phyloP scores from a whole-genome alignment of 805 yeast species.

The Wickerhamiella azyma region DNA sequence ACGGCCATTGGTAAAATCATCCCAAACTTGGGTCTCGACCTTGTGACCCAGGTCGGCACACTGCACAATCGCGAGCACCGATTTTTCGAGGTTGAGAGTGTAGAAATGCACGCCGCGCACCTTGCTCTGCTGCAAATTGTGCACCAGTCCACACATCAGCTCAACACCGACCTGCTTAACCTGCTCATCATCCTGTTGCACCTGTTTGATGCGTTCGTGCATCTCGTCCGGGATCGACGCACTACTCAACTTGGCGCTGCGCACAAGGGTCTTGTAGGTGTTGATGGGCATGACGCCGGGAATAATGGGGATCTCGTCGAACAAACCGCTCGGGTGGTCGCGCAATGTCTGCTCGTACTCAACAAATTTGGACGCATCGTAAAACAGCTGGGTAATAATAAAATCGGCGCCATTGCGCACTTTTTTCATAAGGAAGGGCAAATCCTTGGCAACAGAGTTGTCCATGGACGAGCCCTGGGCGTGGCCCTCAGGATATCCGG shows the following conservation, averaged over 20 bases:
- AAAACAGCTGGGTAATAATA: conserved; percentile 80
- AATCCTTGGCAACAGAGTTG: conserved; percentile 55
- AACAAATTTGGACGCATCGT: conserved; percentile 67
- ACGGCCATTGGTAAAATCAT: conserved; percentile 91
- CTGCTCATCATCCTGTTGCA: conserved; percentile 79
- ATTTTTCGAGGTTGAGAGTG: conserved; percentile 81
- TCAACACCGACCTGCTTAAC: conserved; percentile 79
- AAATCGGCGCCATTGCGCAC: conserved; percentile 91
- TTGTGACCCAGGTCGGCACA: conserved; percentile 33
- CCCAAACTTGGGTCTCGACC: conserved; percentile 48
- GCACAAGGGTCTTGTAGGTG: conserved; percentile 75
- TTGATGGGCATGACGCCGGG: conserved; percentile 99
- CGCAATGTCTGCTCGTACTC: conserved; percentile 64
- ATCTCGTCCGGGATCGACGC: conserved; percentile 67
- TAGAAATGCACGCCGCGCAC: conserved; percentile 85
- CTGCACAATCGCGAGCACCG: conserved; percentile 73
- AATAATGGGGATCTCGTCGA: conserved; percentile 64
- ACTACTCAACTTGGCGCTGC: conserved; percentile 90
- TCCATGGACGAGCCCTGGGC: conserved; percentile 67
- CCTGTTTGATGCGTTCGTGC: conserved; percentile 42
- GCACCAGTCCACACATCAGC: conserved; percentile 65
- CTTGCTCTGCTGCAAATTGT: conserved; percentile 47
- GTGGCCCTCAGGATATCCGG: conserved; percentile 97
- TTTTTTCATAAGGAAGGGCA: conserved; percentile 72
- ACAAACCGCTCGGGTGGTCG: conserved; percentile 44